Conservation (phyloP, 768 basidiomycete genomes). For the Dentipellis sp. region DNA sequence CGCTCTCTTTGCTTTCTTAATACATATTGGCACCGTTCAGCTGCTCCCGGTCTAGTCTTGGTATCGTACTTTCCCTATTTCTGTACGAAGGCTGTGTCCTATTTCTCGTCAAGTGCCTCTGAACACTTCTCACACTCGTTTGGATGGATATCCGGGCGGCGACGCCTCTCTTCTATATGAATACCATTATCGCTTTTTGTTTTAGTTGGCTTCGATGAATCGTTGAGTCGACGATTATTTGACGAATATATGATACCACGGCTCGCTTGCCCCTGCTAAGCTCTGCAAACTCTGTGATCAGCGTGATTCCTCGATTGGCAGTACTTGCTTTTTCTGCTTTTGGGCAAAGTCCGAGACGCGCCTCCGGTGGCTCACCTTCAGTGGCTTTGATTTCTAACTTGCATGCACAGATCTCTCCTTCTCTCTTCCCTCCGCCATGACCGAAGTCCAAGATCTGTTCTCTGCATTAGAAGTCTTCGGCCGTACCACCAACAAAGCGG, state of each 20-base stretch:
- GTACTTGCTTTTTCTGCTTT: not conserved
- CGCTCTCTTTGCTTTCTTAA: constrained; percentile 21
- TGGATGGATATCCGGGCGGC: constrained; percentile 14
- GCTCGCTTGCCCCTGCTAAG: not conserved
- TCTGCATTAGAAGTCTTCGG: constrained; percentile 75
- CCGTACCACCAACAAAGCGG: constrained; percentile 71
- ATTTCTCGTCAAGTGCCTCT: constrained; percentile 10
- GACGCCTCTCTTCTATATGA: constrained; percentile 12
- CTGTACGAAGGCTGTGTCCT: constrained; percentile 12
- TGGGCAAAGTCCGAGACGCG: not conserved
- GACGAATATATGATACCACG: constrained; percentile 17
- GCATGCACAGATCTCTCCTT: not conserved
- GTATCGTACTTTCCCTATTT: constrained; percentile 33
- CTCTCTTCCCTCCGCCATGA: constrained; percentile 30
- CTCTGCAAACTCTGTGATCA: constrained; percentile 1
- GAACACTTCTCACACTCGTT: constrained; percentile 13
- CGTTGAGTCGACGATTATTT: constrained; percentile 1
- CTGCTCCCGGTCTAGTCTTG: constrained; percentile 28
- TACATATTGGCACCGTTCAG: constrained; percentile 25
- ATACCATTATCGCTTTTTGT: constrained; percentile 13
- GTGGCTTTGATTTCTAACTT: not conserved
- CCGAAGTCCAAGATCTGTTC: constrained; percentile 61
- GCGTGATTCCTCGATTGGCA: constrained; percentile 1
- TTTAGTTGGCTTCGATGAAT: constrained; percentile 7
- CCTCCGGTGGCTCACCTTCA: not conserved